Evolutionary conservation across 768 basidiomycete species (phyloP).

Genomic region (Serendipita sp.): DNA sequence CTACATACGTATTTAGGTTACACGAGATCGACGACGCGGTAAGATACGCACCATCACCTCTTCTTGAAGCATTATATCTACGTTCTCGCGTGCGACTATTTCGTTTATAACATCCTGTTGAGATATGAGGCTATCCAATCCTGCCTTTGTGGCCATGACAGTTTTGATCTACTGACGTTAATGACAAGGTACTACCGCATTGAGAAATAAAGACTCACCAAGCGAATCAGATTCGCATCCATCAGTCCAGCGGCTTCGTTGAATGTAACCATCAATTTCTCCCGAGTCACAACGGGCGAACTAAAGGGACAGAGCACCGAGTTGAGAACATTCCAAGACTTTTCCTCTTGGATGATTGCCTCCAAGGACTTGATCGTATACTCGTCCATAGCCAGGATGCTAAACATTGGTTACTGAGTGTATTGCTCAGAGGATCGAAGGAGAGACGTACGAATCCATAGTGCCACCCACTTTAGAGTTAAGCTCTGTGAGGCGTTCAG

Average conservation of each 20-base stretch:
- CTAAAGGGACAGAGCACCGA: background rate
- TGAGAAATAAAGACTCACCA: background rate
- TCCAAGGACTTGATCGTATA: background rate
- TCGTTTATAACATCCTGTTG: background rate
- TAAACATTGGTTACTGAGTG: background rate
- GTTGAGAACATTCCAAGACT: background rate
- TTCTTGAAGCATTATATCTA: background rate
- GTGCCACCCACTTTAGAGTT: background rate
- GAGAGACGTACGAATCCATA: background rate
- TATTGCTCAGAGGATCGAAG: background rate
- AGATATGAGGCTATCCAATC: background rate
- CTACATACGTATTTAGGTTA: background rate
- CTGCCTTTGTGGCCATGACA: background rate
- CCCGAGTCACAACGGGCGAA: background rate
- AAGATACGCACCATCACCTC: background rate
- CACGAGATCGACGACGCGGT: background rate
- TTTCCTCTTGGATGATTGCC: background rate
- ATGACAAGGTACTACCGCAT: background rate
- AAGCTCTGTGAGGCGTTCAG: background rate
- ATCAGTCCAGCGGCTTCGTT: background rate
- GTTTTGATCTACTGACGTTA: background rate
- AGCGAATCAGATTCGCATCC: background rate
- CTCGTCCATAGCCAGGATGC: constrained; percentile 1
- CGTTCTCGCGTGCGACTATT: background rate
- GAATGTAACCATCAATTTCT: constrained; percentile 1